Evolutionary conservation across 225 moss, liverwort and hornwort genomes (phyloP), one percentile per base, ranked within the genome.

Genomic region (Physcomitrellopsis africana): DNA sequence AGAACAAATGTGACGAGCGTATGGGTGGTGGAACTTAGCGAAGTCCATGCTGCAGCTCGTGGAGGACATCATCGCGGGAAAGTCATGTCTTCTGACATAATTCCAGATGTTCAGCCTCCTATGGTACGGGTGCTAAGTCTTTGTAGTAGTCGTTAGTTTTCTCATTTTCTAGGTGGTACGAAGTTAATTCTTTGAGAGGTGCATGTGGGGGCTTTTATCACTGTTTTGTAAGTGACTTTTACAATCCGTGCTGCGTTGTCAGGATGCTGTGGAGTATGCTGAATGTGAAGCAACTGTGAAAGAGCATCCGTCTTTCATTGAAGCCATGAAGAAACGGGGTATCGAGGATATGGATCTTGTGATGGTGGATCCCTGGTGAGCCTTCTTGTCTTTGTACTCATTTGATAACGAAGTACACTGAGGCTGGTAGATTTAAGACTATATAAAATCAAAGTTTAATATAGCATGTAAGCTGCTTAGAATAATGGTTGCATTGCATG

Each of bases 81-180:
- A 79, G 92, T 92, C 75, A 62, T 90, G 32, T 85, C 88, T 41
- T 73, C 88, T 46, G 83, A 83, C 9, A 79, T 90, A 18, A 75
- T 94, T 59, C 87, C 88, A 48, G 90, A 92, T 81, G 94, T 94
- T 67, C 94, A 94, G 65, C 92, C 94, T 68, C 93, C 94, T 7
- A 90, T 94, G 94, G 92, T 92, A 81, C 23, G 32, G 22, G 9
- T 72, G 51, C 72, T 66, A 41, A 65, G 47, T 59, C 47, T 44
- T 60, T 5, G 43, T 2, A 26, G 26, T 79, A 16, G 41, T 43
- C 16, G 45, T 60, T 65, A 37, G 7, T 9, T 55, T 26, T 74
- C 55, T 56, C 55, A 56, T 55, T 26, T 3, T n/a, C 56, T 65
- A 24, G 20, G 51, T 32, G 62, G 32, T 5, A 7, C 17, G 22